Percentiles rank a stretch among this genome's conserved stretches.
Conservation (phyloP, 1,139 yeast species). For the Scheffersomyces illinoinensis region DNA sequence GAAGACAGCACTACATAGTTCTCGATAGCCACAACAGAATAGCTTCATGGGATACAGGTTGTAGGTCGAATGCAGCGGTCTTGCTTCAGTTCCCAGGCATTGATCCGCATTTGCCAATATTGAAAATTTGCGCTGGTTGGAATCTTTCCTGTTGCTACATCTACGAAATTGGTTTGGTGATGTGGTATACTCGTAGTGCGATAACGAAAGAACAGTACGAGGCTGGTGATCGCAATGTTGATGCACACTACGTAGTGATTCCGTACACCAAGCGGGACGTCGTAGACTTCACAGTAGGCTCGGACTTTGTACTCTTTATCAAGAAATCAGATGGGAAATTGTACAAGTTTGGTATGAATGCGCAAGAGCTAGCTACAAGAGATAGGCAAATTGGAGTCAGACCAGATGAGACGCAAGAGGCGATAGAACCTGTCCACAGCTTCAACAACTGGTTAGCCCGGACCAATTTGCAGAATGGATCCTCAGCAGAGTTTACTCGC, state of each 20-base stretch:
- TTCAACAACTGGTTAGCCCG: constrained; percentile 33
- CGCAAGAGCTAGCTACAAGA: constrained; percentile 13
- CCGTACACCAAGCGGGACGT: constrained; percentile 42
- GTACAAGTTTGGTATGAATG: constrained; percentile 38
- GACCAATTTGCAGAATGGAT: constrained; percentile 16
- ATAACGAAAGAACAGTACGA: constrained; percentile 24
- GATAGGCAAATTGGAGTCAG: constrained; percentile 1
- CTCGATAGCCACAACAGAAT: constrained; percentile 52
- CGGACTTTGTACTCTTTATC: constrained; percentile 52
- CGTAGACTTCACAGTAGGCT: constrained; percentile 59
- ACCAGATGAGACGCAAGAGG: constrained; percentile 9
- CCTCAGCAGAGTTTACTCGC: constrained; percentile 36
- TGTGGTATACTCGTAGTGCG: constrained; percentile 56
- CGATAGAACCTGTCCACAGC: constrained; percentile 13
- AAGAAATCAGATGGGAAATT: constrained; percentile 43
- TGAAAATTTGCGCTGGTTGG: constrained; percentile 72
- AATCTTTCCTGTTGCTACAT: constrained; percentile 55
- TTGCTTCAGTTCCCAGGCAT: constrained; percentile 39
- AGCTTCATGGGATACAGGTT: constrained; percentile 66
- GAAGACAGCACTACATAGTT: constrained; percentile 67
- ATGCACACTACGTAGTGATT: constrained; percentile 42
- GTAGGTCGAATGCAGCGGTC: constrained; percentile 46
- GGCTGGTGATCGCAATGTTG: constrained; percentile 14
- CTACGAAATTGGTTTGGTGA: constrained; percentile 53
- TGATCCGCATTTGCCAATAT: constrained; percentile 18